Percentiles rank a stretch among this genome's conserved stretches.
These are phyloP conservation scores for Leccinum rimulosum DNA, from an alignment of 768 basidiomycete genomes.

Conservation along the genomic window DNA sequence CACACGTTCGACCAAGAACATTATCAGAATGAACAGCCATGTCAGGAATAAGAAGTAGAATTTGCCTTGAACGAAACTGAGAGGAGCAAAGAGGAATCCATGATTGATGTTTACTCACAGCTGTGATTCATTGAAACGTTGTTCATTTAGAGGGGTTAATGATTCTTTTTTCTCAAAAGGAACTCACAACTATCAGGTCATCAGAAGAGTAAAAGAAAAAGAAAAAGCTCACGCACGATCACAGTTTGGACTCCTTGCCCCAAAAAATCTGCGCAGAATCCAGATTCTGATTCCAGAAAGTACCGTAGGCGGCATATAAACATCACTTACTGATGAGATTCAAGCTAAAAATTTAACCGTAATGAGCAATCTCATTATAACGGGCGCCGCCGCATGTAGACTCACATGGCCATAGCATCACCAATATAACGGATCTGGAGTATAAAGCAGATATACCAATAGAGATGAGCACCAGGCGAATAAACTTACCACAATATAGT, in stretches of 20 bases:
- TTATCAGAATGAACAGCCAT: not conserved
- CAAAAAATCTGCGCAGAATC: conserved; percentile 13
- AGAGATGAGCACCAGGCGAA: not conserved
- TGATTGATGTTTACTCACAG: not conserved
- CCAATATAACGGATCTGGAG: conserved; percentile 13
- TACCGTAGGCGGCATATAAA: not conserved
- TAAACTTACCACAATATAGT: conserved; percentile 4
- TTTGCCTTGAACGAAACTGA: not conserved
- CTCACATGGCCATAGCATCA: conserved; percentile 12
- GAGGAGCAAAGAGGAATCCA: not conserved
- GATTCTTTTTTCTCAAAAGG: not conserved
- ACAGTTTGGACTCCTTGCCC: conserved; percentile 1
- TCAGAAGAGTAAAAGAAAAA: not conserved
- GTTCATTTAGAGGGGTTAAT: not conserved
- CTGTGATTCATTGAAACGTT: not conserved
- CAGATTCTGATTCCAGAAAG: too few relatives aligned
- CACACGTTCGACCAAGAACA: conserved; percentile 7
- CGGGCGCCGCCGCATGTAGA: not conserved
- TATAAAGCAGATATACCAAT: not conserved
- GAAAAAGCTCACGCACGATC: conserved; percentile 3
- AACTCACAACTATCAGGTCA: conserved; percentile 16
- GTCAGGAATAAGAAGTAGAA: conserved; percentile 6
- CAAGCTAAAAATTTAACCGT: conserved; percentile 1
- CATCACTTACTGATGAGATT: conserved; percentile 6
- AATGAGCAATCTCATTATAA: not conserved